Base-by-base conservation (phyloP, 2,329 filamentous ascomycete genomes). In the Talaromyces sp. region DNA sequence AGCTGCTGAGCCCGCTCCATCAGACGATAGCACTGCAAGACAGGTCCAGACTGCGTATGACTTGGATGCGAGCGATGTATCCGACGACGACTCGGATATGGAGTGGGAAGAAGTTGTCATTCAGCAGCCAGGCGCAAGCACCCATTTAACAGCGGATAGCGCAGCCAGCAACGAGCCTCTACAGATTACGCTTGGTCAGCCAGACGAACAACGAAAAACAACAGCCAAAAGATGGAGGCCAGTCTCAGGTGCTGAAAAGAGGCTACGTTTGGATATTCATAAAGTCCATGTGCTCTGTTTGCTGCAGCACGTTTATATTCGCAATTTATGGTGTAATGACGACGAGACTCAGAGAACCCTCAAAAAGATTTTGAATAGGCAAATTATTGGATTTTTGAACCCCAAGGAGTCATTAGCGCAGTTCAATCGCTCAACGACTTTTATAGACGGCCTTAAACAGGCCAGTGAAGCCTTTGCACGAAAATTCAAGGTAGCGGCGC, bases 321-420 rank as follows among this genome's bases (percentile, higher is more conserved):
- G 93, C 60, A 99, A 98, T 71, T 80, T 84, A 59, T 97, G 93
- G 92, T 97, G 93, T 76, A 96, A 96, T 69, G 88, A 93, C 70
- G 68, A 78, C 15, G 77, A 82, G 61, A 84, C 90, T 9, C 91
- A 96, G 71, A 63, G 58, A n/a, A 71, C 67, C n/a, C 75, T 96
- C 47, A 86, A 84, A 59, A 78, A 82, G 47, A 80, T 93, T 42
- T 73, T 96, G 5, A 82, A 85, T 1, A 83, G 85, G 33, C 89
- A 89, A 68, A 86, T 84, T 32, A 73, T 89, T 30, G 80, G 80
- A 0, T 87, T 87, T 58, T 80, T 98, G 7, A 89, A 88, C 56
- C 91, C 92, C 0, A 81, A 86, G 15, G 77, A 84, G 8, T 81
- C 84, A 19, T 78, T 91, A 56, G 83, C 88, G 0, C 91, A 96